phyloP scores from a whole-genome alignment of 2,329 filamentous ascomycete species.

The Aspergillus pseudoglaucus region DNA sequence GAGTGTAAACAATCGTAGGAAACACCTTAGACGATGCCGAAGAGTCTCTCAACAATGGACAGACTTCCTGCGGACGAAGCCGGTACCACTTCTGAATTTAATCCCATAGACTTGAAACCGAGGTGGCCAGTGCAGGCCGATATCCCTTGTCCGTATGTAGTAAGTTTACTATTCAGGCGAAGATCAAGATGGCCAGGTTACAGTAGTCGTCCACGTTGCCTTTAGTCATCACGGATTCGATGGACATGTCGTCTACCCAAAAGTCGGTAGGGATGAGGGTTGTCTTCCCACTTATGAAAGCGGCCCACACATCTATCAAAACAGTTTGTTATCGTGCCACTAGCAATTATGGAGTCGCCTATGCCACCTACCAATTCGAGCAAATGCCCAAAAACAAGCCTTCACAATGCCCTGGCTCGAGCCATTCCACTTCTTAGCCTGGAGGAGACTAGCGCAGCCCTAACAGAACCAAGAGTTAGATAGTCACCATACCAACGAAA shows the following conservation, averaged over 20 bases:
- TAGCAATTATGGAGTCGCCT: not conserved
- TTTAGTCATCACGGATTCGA: slow-evolving; percentile 4
- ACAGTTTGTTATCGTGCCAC: too few species aligned
- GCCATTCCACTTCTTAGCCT: slow-evolving; percentile 8
- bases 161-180: slow-evolving; percentile 10
- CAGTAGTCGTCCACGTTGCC: slow-evolving; percentile 10
- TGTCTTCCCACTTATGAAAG: slow-evolving; percentile 8
- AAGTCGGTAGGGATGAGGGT: slow-evolving; percentile 9
- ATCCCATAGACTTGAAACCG: slow-evolving; percentile 1
- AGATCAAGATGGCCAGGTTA: slow-evolving; percentile 8
- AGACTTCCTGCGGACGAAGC: slow-evolving; percentile 3
- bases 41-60: slow-evolving; percentile 3
- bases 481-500: too few species aligned
- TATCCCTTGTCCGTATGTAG: not conserved
- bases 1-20: slow-evolving; percentile 2
- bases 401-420: slow-evolving; percentile 11
- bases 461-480: not conserved
- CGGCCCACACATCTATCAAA: slow-evolving; percentile 9
- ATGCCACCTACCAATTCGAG: slow-evolving; percentile 9
- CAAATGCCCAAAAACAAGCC: slow-evolving; percentile 12
- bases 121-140: not conserved
- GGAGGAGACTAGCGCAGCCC: slow-evolving; percentile 9
- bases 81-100: slow-evolving; percentile 3
- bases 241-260: slow-evolving; percentile 9
- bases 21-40: not conserved